These are phyloP conservation scores for Mycosphaerella sp. DNA, from an alignment of 2,329 filamentous ascomycete species.

Conservation along the genomic window DNA sequence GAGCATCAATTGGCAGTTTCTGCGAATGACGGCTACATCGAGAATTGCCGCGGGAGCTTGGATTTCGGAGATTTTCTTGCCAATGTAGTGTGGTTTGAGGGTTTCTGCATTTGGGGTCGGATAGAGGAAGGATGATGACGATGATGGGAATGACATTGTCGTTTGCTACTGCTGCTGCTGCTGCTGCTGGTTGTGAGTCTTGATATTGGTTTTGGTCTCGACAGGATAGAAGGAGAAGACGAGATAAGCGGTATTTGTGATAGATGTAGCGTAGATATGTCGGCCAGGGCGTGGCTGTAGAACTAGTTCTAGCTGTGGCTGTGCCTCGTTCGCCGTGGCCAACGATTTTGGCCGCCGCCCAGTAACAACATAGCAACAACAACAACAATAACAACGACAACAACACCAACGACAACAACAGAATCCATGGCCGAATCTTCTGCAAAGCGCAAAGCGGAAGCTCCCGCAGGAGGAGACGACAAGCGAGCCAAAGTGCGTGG, in stretches of 20 bases:
- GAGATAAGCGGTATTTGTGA: no score
- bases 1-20: slow-evolving; percentile 68
- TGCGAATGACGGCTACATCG: slow-evolving; percentile 58
- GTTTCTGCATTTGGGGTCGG: slow-evolving; percentile 31
- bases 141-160: slow-evolving; percentile 14
- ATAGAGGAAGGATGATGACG: slow-evolving; percentile 29
- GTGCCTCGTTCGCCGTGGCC: no score
- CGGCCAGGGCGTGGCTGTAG: not conserved
- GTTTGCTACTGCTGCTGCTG: not conserved
- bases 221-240: no score
- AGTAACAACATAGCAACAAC: not conserved
- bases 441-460: slow-evolving; percentile 5
- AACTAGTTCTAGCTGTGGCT: no score
- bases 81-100: slow-evolving; percentile 47
- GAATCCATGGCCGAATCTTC: slow-evolving; percentile 4
- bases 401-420: no score
- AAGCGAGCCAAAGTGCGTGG: slow-evolving; percentile 7
- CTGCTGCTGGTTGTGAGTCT: not conserved
- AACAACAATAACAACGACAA: not conserved
- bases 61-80: slow-evolving; percentile 54
- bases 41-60: slow-evolving; percentile 63
- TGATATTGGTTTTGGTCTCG: no score
- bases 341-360: not conserved
- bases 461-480: not conserved
- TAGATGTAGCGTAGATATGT: no score